phyloP scores from a whole-genome alignment of 2,329 filamentous ascomycete genomes.

The Paecilomyces fulvus region DNA sequence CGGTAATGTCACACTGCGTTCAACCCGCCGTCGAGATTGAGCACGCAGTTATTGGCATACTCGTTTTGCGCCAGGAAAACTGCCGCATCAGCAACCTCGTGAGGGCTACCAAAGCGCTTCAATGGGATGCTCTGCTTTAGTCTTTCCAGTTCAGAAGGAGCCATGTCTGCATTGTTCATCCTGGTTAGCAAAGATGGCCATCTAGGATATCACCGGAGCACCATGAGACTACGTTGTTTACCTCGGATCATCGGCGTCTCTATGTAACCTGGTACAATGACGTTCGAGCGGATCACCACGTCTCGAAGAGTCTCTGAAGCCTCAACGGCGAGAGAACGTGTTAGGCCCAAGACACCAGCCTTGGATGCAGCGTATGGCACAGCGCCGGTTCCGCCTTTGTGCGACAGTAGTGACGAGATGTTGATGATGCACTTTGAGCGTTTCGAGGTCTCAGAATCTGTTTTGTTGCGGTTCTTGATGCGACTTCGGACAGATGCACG shows the following conservation, averaged over 20 bases:
- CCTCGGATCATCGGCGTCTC: constrained; percentile 70
- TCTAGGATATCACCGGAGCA: not conserved
- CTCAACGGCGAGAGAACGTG: constrained; percentile 26
- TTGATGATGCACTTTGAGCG: constrained; percentile 65
- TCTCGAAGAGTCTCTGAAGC: constrained; percentile 46
- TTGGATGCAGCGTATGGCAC: constrained; percentile 72
- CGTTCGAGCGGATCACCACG: constrained; percentile 65
- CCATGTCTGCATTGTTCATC: constrained; percentile 32
- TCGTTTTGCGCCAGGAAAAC: constrained; percentile 67
- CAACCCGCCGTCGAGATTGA: constrained; percentile 79
- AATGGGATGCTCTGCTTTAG: constrained; percentile 50
- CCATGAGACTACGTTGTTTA: constrained; percentile 31
- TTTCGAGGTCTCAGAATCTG: constrained; percentile 22
- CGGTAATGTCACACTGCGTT: constrained; percentile 49
- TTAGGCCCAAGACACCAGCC: constrained; percentile 63
- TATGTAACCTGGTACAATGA: constrained; percentile 75
- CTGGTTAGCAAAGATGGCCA: constrained; percentile 3
- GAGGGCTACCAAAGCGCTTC: constrained; percentile 55
- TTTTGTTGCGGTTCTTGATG: constrained; percentile 14
- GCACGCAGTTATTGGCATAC: constrained; percentile 78
- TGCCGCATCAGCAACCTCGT: constrained; percentile 75
- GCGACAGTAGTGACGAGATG: constrained; percentile 65
- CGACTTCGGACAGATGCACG: constrained; percentile 26
- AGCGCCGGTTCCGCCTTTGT: constrained; percentile 60
- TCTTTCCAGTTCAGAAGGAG: constrained; percentile 17